Base-by-base conservation (phyloP, 2,329 filamentous ascomycete species). In the Aspergillus pseudoglaucus region DNA sequence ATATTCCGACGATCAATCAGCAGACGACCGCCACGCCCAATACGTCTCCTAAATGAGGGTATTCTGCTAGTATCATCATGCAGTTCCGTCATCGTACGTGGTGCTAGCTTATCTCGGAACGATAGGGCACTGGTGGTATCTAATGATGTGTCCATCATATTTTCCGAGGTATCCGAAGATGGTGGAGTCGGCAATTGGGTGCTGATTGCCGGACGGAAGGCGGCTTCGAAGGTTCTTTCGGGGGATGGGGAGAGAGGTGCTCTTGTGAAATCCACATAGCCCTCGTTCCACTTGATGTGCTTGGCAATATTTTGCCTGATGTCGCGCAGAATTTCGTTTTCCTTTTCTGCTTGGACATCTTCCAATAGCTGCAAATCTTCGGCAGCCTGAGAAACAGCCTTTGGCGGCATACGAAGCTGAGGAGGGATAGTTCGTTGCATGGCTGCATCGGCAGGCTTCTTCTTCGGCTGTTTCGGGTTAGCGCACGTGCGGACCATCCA, bases 251-350 rank as follows among this genome's bases (percentile, higher is more conserved):
- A 88, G 55, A 97, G 79, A 44, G 91, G 90, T 55, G 85, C 84
- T 72, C 85, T 83, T 52, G 91, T 96, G 64, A 90, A 79, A 72
- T 97, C 90, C 60, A 94, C 81, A 74, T 88, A 90, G 62, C 88
- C 86, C 59, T 87, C 79, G 70, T 96, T 96, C 90, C 91, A 96
- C 65, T 87, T 84, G 59, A 86, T 82, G 71, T 96, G 91, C 69
- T 93, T 91, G 59, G 85, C 80, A 47, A 94, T 83, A 69, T 94
- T 91, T 59, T 82, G 82, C 67, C 94, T 88, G 65, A 97, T 88
- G 61, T 94, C 89, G 54, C 78, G 78, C 53, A 85, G 79, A 57
- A 96, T 83, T 59, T 87, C 82, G 57, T 87, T 89, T 57, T 91
- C 85, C 67, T 88, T 88, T 68, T 95, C 88, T 39, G 83, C 82